A percentile compares a stretch with the other conserved stretches of the same genome.
phyloP scores from a whole-genome alignment of 495 filamentous ascomycete species.

The Annulohypoxylon moriforme region DNA sequence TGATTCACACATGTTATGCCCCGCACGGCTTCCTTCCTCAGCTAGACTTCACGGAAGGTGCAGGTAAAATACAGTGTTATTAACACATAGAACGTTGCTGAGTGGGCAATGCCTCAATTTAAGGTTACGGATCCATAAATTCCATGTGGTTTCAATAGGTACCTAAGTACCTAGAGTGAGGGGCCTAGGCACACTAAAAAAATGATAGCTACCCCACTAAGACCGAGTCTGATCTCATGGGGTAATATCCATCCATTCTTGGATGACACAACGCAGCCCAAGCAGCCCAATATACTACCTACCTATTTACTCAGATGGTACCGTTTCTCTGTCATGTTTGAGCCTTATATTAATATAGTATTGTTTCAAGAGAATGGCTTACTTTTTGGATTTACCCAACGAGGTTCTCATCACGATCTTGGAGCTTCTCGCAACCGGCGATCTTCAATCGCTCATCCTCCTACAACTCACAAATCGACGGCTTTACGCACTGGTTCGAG shows the following conservation, averaged over 20 bases:
- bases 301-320: too few species aligned
- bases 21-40: too few species aligned
- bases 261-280: background rate
- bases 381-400: conserved; percentile 28
- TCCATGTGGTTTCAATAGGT: background rate
- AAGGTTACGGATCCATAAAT: conserved; percentile 2
- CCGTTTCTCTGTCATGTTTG: too few species aligned
- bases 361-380: conserved; percentile 30
- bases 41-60: too few species aligned
- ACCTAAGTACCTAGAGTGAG: too few species aligned
- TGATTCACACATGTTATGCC: too few species aligned
- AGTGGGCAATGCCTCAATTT: too few species aligned
- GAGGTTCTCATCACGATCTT: conserved; percentile 39
- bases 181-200: too few species aligned
- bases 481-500: conserved; percentile 16
- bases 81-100: background rate
- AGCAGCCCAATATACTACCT: background rate
- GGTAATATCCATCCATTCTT: too few species aligned
- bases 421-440: conserved; percentile 23
- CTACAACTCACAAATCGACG: conserved; percentile 28
- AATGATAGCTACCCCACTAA: too few species aligned
- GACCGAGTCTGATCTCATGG: background rate
- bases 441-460: conserved; percentile 34
- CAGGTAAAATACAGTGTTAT: background rate
- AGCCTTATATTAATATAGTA: too few species aligned